Percentiles rank a stretch among this genome's conserved stretches.
Conservation (phyloP, 805 yeast species). For the Candida verbasci region DNA sequence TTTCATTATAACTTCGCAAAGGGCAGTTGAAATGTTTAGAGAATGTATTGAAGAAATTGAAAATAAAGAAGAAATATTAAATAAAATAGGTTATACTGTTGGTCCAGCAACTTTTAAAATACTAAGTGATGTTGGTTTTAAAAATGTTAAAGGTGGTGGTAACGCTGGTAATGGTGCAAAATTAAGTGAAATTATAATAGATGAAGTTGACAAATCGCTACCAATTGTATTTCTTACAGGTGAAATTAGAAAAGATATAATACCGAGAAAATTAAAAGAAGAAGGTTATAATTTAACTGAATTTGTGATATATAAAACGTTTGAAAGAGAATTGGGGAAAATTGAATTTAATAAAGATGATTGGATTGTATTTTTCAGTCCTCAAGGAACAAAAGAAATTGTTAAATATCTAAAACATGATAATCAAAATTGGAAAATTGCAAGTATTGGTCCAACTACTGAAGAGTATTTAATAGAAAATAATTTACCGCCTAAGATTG, state of each 20-base stretch:
- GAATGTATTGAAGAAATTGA: slow-evolving; percentile 28
- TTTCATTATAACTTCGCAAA: slow-evolving; percentile 79
- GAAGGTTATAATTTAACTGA: slow-evolving; percentile 50
- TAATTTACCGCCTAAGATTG: slow-evolving; percentile 56
- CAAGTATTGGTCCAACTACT: slow-evolving; percentile 93
- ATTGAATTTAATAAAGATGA: slow-evolving; percentile 14
- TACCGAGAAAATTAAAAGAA: slow-evolving; percentile 55
- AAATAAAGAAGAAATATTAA: slow-evolving; percentile 25
- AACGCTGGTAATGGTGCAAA: slow-evolving; percentile 78
- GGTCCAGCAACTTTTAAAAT: slow-evolving; percentile 83
- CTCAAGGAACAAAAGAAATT: slow-evolving; percentile 75
- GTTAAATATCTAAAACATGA: slow-evolving; percentile 34
- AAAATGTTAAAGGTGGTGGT: slow-evolving; percentile 68
- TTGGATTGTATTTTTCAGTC: slow-evolving; percentile 88
- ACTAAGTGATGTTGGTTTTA: slow-evolving; percentile 60
- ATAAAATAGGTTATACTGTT: slow-evolving; percentile 71
- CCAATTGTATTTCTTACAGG: slow-evolving; percentile 77
- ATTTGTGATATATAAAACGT: slow-evolving; percentile 66
- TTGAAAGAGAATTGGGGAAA: slow-evolving; percentile 17
- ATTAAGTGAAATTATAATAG: slow-evolving; percentile 59
- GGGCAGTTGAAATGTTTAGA: slow-evolving; percentile 81
- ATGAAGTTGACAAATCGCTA: slow-evolving; percentile 25
- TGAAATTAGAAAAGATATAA: slow-evolving; percentile 72
- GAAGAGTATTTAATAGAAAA: slow-evolving; percentile 51
- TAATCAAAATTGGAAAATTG: slow-evolving; percentile 40